Evolutionary conservation across 1,284 basidiomycete genomes (phyloP), one percentile per base, ranked within the genome.

Genomic region (Sparassis latifolia): DNA sequence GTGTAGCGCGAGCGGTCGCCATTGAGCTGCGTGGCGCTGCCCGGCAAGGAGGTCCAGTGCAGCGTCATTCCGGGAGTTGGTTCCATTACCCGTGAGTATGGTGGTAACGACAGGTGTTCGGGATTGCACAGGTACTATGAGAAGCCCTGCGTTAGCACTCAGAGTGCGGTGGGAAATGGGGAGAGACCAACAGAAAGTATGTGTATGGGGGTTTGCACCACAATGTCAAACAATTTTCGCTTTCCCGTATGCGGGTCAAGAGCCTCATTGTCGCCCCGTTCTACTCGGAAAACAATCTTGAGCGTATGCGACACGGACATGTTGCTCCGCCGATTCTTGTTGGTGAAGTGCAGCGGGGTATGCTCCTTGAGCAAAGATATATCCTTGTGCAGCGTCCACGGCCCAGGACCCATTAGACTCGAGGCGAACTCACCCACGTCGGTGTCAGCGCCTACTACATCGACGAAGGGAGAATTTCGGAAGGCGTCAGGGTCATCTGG

Each of bases 141-240:
- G 10, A 12, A 2, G 30, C 12, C 32, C 43, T 9, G 40, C 10
- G 37, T 27, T 31, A 52, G 31, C 10, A 9, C 6, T 31, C 10
- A 42, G 5, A 40, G 44, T 10, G 51, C 47, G 29, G 51, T 10
- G 20, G 28, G 12, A 9, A 30, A 44, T 9, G 35, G 10, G 31
- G 20, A 58, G 33, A 64, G 41, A 69, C 86, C 72, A 52, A 91
- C 89, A 5, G 89, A 89, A 48, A 92, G 76, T 50, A 92, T 81
- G 50, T 86, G 80, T 31, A 94, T 75, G 0, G 91, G 90, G 0
- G 82, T 81, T 61, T 92, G 89, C 50, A 98, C 84, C 46, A 94
- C 86, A 59, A 98, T 93, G 68, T 97, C 95, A 68, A 89, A 94
- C 62, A 89, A 68, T 67, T 92, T 93, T 55, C 82, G 76, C 64